These are phyloP conservation scores for Fagus crenata DNA, from an alignment of 306 rosid species.

Conservation along the genomic window DNA sequence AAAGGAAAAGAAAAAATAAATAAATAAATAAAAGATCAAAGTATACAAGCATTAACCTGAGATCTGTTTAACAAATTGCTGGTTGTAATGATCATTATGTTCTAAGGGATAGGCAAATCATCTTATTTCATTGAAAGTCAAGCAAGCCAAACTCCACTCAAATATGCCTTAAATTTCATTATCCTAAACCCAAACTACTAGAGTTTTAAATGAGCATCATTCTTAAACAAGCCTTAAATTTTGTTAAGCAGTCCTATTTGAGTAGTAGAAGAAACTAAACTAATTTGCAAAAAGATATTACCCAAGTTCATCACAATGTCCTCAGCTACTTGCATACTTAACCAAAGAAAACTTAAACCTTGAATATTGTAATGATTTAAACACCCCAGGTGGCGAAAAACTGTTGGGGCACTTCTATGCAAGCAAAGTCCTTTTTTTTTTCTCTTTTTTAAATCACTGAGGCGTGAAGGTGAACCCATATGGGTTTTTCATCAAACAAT, in stretches of 20 bases:
- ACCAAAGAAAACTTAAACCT: no score
- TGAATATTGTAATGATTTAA: no score
- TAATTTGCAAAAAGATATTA: neutral
- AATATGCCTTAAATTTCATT: no score
- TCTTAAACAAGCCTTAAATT: neutral
- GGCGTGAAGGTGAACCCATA: neutral
- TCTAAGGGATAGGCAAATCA: neutral
- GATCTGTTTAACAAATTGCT: neutral
- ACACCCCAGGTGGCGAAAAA: no score
- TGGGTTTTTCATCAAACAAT: slow-evolving; percentile 13
- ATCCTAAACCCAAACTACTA: neutral
- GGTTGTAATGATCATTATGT: neutral
- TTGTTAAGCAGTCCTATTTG: neutral
- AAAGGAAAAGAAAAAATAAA: no score
- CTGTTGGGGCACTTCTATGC: no score
- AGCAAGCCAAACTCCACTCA: neutral
- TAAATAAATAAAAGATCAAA: no score
- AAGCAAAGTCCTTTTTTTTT: no score
- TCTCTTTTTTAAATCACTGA: neutral
- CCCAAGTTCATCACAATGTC: neutral
- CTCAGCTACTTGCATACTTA: neutral
- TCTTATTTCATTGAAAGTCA: neutral
- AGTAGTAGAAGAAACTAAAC: neutral
- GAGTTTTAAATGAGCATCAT: neutral
- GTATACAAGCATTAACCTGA: no score